Evolutionary conservation across 106 monocot species (phyloP).

Genomic region (Dioscorea alata): DNA sequence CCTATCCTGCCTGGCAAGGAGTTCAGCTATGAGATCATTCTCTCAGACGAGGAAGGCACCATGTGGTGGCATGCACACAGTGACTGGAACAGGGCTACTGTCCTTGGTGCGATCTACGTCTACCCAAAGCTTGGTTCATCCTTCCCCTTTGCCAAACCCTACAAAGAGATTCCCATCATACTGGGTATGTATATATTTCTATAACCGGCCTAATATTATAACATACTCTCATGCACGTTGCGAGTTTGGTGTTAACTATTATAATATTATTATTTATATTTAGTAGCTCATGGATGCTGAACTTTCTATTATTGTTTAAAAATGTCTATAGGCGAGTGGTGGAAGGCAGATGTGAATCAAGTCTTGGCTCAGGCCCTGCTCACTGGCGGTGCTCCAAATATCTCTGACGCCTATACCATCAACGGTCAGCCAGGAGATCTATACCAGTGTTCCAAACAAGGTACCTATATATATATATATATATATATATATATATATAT

Average conservation of each 20-base stretch:
- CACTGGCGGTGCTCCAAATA: slow-evolving; percentile 20
- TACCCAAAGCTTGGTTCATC: background rate
- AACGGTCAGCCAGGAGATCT: slow-evolving; percentile 53
- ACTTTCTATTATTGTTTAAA: background rate
- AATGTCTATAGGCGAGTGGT: slow-evolving; percentile 42
- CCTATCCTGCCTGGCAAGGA: slow-evolving; percentile 14
- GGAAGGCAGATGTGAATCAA: slow-evolving; percentile 21
- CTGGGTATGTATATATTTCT: background rate
- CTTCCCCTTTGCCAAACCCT: slow-evolving; percentile 3
- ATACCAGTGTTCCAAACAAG: background rate
- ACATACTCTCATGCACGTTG: background rate
- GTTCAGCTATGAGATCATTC: slow-evolving; percentile 3
- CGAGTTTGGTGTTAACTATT: too few relatives aligned
- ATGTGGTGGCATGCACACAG: slow-evolving; percentile 25
- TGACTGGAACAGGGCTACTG: slow-evolving; percentile 16
- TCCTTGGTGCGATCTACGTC: slow-evolving; percentile 15
- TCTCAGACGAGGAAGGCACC: slow-evolving; percentile 15
- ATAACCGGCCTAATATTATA: background rate
- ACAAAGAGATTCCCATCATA: slow-evolving; percentile 11
- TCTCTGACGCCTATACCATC: slow-evolving; percentile 52
- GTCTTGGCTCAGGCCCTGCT: slow-evolving; percentile 10
- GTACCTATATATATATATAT: too few relatives aligned
- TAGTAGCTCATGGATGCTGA: too few relatives aligned
- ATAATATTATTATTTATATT: too few relatives aligned
- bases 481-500: too few relatives aligned